These are phyloP conservation scores for Lantana camara DNA, from an alignment of 257 asterid genomes.

Conservation along the genomic window DNA sequence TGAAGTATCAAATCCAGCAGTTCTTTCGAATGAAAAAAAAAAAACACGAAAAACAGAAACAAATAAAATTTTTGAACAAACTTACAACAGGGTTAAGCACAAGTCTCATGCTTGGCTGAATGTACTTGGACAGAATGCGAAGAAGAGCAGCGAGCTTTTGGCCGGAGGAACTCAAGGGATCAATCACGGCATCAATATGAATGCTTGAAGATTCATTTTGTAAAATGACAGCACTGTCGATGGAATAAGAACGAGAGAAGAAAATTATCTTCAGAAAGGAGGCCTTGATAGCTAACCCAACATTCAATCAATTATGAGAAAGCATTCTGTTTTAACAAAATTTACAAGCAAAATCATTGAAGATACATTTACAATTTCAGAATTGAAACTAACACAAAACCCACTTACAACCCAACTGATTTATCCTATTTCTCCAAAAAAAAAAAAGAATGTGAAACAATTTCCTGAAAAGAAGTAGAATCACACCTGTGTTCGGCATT, in stretches of 20 bases:
- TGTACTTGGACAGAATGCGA: slow-evolving; percentile 69
- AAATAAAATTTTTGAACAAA: slow-evolving; percentile 7
- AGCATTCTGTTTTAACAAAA: neutral
- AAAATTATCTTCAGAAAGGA: slow-evolving; percentile 25
- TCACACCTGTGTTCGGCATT: slow-evolving; percentile 86
- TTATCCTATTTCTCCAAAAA: neutral
- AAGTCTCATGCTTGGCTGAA: slow-evolving; percentile 93
- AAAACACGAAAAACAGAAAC: neutral
- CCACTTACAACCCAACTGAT: slow-evolving; percentile 3
- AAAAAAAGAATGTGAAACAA: slow-evolving; percentile 8
- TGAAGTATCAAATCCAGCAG: slow-evolving; percentile 5
- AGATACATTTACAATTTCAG: neutral
- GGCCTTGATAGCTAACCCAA: neutral
- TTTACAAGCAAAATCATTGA: neutral
- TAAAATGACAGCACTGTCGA: slow-evolving; percentile 81
- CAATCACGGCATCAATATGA: slow-evolving; percentile 95
- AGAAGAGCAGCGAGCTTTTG: slow-evolving; percentile 94
- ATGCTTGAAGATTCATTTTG: slow-evolving; percentile 76
- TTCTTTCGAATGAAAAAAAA: no score
- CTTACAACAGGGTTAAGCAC: slow-evolving; percentile 96
- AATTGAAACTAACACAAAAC: neutral
- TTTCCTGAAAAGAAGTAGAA: slow-evolving; percentile 17
- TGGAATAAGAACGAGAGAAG: slow-evolving; percentile 24
- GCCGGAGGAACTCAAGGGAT: slow-evolving; percentile 97
- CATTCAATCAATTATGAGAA: neutral